Base-by-base conservation (phyloP, 306 rosid species). In the Pyrus pyrifolia region DNA sequence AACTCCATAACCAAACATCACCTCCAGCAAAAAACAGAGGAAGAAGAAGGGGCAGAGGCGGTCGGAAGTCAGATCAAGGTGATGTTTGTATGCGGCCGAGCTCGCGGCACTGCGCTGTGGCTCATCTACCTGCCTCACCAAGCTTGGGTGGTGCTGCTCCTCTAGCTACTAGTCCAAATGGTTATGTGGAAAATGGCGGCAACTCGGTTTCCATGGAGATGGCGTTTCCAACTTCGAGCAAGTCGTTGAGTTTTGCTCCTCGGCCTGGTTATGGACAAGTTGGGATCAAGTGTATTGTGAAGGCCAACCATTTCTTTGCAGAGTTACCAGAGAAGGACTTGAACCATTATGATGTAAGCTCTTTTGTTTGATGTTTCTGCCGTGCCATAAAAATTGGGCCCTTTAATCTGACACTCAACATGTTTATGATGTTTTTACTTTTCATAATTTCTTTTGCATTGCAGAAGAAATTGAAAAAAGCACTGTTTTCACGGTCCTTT, bases 301-400 rank as follows among this genome's bases (percentile, higher is more conserved):
- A 95, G 87, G 97, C 98, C 71, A 95, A 95, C 88, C 99, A 95
- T 83, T 95, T 95, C 89, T 90, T 92, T 77, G 93, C 99, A 62
- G 97, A 89, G 88, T 87, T 95, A 76, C 99, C 99, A 22, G 93
- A 95, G 88, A 95, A 95, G 85, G 97, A 95, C 86, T 87, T 95
- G 85, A 91, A 92, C 83, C 99, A 95, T 59, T 95, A 92, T 91
- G 97, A 91, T 92, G 99, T 95, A 88, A 91, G 91, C 70, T 80
- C 67, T 68, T 4, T 84, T 69, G 68, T 45, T 73, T 82, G 62
- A 58, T 76, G 79, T 73, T 84, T 79, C 75, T 22, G 9, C 40
- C 31, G 55, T 81, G 76, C 49, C 68, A 76, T 72, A 62, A 66
- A 59, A 65, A 76, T 79, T 67, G 77, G 87, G 76, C 78, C 87